These are phyloP conservation scores for Calocera viscosa DNA, from an alignment of 768 basidiomycete genomes.

Conservation along the genomic window DNA sequence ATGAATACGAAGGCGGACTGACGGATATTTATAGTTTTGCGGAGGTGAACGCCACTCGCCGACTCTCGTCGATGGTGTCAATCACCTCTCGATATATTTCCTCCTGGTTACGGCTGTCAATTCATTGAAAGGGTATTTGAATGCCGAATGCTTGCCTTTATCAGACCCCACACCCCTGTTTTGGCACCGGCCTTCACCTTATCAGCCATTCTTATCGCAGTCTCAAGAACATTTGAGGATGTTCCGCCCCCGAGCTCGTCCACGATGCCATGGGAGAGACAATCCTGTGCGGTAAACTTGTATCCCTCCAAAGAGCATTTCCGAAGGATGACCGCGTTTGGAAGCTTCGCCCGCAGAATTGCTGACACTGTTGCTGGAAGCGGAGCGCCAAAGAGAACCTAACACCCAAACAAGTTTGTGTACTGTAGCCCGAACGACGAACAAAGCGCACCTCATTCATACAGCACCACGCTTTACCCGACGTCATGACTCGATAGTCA, in stretches of 20 bases:
- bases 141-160: slow-evolving; percentile 39
- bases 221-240: slow-evolving; percentile 44
- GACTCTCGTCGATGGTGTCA: not conserved
- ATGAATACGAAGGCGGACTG: not conserved
- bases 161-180: slow-evolving; percentile 57
- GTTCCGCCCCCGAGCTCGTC: slow-evolving; percentile 54
- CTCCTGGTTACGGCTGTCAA: not conserved
- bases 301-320: slow-evolving; percentile 71
- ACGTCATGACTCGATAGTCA: slow-evolving; percentile 83
- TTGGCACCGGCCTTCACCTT: slow-evolving; percentile 40
- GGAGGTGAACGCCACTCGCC: not conserved
- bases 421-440: no score
- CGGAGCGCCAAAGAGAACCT: slow-evolving; percentile 57
- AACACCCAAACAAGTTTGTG: no score
- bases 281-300: slow-evolving; percentile 62
- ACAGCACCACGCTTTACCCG: slow-evolving; percentile 66
- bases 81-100: not conserved
- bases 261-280: slow-evolving; percentile 53
- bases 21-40: not conserved
- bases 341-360: slow-evolving; percentile 51
- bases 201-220: slow-evolving; percentile 52
- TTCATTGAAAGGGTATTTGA: not conserved
- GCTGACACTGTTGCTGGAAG: slow-evolving; percentile 62
- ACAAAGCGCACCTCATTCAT: slow-evolving; percentile 68
- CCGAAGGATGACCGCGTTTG: slow-evolving; percentile 45